Base-by-base conservation (phyloP, 805 yeast genomes). In the Saitoella complicata region DNA sequence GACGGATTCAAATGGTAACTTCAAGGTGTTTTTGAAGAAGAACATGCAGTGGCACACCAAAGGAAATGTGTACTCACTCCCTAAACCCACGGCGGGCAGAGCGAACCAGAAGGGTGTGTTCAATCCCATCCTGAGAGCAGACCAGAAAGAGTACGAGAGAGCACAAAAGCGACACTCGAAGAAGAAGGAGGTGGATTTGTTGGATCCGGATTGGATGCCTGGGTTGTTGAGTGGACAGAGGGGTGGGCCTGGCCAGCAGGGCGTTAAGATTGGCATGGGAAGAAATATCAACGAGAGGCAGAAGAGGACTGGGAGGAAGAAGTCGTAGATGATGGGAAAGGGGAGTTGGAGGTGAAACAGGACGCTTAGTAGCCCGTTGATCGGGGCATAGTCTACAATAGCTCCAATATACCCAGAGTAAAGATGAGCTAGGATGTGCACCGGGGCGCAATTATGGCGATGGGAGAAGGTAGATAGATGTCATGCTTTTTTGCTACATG, bases 191-290 rank as follows among this genome's bases (percentile, higher is more conserved):
- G 11, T 12, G 8, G 41, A 39, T 10, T 31, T 39, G 7, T 31
- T 39, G 41, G 43, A 40, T 31, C 38, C 31, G n/a, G 43, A 40
- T 32, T 40, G 12, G 50, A 68, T 81, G 46, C 65, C 86, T 50
- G 78, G 80, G 53, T 85, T 84, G 55, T 91, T 93, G 80, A 78
- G 87, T 42, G 95, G 96, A 11, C 94, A 94, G n/a, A 91, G 91
- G 5, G 76, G 67, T 43, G 61, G 62, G 34, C 58, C 58, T 42
- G 55, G 64, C 11, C 59, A 68, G 52, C 39, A 78, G 30, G 78
- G 81, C 32, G 87, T 86, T 13, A 74, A 71, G 48, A 82, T 88
- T n/a, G 95, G 95, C 6, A 71, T 75, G 46, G 94, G 96, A 10
- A 71, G 94, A 55, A 71, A 71, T 58, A 88, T 78, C 37, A 91